Conservation (phyloP, 345 rosid genomes). For the Rhodamnia rubescens region DNA sequence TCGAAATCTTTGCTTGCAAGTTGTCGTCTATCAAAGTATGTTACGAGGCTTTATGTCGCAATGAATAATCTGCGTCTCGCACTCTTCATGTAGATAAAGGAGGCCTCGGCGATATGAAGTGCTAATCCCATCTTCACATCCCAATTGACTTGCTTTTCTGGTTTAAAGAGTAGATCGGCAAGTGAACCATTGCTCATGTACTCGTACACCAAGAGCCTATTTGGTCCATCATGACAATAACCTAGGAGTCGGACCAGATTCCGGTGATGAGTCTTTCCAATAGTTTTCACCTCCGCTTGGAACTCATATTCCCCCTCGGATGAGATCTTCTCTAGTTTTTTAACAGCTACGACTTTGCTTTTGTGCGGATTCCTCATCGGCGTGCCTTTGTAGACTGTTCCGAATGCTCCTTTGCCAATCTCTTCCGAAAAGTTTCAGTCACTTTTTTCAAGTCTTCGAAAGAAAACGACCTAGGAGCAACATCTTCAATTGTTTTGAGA, state of each 20-base stretch:
- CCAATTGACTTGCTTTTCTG: background rate
- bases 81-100: constrained; percentile 11
- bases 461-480: constrained; percentile 1
- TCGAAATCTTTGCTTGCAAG: constrained; percentile 10
- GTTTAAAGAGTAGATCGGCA: constrained; percentile 8
- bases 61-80: constrained; percentile 13
- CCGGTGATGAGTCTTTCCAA: constrained; percentile 15
- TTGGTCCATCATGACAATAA: constrained; percentile 8
- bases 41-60: constrained; percentile 21
- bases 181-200: constrained; percentile 21
- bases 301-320: constrained; percentile 10
- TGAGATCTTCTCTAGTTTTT: background rate
- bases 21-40: constrained; percentile 13
- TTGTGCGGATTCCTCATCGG: background rate
- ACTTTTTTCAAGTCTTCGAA: constrained; percentile 5
- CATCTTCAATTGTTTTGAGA: background rate
- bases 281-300: constrained; percentile 9
- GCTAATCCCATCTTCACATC: constrained; percentile 6
- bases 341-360: background rate
- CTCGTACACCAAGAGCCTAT: constrained; percentile 15
- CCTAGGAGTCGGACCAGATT: constrained; percentile 14
- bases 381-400: background rate
- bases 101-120: constrained; percentile 12
- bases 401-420: constrained; percentile 18
- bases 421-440: constrained; percentile 13